Percentiles rank a stretch among this genome's conserved stretches.
Conservation (phyloP, 2,329 filamentous ascomycete genomes). For the Verticillium albo-atrum region DNA sequence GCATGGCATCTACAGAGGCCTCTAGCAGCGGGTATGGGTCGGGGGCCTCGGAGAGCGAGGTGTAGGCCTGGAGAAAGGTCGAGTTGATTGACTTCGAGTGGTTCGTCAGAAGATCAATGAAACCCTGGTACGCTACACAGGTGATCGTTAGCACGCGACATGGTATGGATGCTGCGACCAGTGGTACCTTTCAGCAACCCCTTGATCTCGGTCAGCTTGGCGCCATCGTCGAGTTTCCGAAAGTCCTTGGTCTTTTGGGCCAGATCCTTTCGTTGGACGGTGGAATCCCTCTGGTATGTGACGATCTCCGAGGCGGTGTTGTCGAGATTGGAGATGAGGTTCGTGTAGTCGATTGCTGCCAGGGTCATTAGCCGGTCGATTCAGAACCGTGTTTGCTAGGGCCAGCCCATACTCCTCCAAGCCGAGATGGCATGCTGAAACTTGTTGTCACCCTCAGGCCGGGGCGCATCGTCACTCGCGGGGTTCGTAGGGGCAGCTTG, state of each 20-base stretch:
- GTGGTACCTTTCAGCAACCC: conserved; percentile 72
- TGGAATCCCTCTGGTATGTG: conserved; percentile 87
- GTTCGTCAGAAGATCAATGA: conserved; percentile 93
- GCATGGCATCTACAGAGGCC: conserved; percentile 90
- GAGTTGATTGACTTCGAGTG: conserved; percentile 94
- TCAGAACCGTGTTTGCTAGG: not conserved
- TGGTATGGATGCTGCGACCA: conserved; percentile 3
- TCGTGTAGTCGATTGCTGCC: conserved; percentile 79
- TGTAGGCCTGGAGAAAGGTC: conserved; percentile 89
- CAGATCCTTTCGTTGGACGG: conserved; percentile 91
- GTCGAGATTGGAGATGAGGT: conserved; percentile 80
- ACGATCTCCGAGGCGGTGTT: conserved; percentile 94
- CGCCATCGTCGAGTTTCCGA: conserved; percentile 82
- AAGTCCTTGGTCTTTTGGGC: conserved; percentile 99
- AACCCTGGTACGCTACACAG: conserved; percentile 80
- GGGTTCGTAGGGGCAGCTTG: conserved; percentile 12
- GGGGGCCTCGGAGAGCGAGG: conserved; percentile 87
- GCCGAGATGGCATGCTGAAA: conserved; percentile 94
- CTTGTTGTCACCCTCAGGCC: conserved; percentile 69
- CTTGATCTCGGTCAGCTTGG: conserved; percentile 86
- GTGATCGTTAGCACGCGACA: not conserved
- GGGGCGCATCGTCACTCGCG: conserved; percentile 15
- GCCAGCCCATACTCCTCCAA: conserved; percentile 74
- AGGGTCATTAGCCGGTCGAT: conserved; percentile 15
- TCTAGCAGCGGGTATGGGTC: conserved; percentile 96